Percentiles rank a stretch among this genome's conserved stretches.
Evolutionary conservation across 345 rosid species (phyloP).

Genomic region (Gossypium arboreum): DNA sequence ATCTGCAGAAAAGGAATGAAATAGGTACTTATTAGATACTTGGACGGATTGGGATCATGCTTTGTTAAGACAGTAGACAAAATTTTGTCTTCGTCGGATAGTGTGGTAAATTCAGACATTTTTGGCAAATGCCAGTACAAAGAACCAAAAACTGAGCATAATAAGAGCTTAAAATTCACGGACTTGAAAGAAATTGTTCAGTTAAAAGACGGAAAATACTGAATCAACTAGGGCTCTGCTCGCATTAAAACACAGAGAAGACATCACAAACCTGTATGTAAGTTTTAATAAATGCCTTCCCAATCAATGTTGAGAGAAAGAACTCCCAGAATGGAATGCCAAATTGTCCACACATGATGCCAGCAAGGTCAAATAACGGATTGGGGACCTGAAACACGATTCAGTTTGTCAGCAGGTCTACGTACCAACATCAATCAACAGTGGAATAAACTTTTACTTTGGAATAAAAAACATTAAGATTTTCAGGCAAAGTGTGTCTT

Average conservation of each 20-base stretch:
- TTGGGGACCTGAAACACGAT: constrained; percentile 69
- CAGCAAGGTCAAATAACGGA: constrained; percentile 98
- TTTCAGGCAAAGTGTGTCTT: background rate
- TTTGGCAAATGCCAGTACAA: background rate
- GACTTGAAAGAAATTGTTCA: background rate
- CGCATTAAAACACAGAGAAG: background rate
- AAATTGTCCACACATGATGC: constrained; percentile 98
- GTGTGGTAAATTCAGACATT: background rate
- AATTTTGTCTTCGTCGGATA: background rate
- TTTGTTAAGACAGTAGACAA: background rate
- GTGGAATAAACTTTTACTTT: background rate
- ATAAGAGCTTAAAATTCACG: background rate
- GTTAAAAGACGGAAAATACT: background rate
- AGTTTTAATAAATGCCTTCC: constrained; percentile 93
- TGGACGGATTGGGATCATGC: background rate
- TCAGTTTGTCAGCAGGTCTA: constrained; percentile 6
- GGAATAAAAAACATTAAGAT: background rate
- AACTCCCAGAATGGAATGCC: constrained; percentile 92
- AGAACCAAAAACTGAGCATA: background rate
- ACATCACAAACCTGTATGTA: constrained; percentile 75
- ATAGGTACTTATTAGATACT: background rate
- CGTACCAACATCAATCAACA: background rate
- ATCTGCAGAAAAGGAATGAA: constrained; percentile 50
- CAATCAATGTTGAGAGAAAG: constrained; percentile 79
- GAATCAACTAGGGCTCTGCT: background rate